Conservation (phyloP, 345 rosid genomes). For the Diplotaxis tenuifolia region DNA sequence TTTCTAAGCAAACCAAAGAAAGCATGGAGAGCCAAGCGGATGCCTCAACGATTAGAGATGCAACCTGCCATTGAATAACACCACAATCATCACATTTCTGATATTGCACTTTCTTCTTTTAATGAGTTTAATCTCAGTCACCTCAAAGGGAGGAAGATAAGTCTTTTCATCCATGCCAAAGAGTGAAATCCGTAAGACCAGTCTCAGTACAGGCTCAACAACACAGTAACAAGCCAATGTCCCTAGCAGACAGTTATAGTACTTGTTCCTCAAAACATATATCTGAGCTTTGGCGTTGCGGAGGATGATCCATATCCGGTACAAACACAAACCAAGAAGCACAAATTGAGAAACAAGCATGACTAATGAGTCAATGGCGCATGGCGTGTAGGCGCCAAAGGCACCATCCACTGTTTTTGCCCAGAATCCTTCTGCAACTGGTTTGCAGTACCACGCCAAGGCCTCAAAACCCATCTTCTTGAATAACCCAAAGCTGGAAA, state of each 20-base stretch:
- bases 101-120: neutral
- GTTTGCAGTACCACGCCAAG: slow-evolving; percentile 76
- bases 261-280: slow-evolving; percentile 60
- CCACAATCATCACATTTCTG: neutral
- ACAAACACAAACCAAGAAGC: slow-evolving; percentile 63
- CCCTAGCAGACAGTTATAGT: slow-evolving; percentile 60
- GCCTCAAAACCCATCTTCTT: slow-evolving; percentile 58
- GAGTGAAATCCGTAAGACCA: slow-evolving; percentile 62
- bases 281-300: slow-evolving; percentile 51
- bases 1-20: slow-evolving; percentile 59
- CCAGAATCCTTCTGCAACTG: slow-evolving; percentile 65
- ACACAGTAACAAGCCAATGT: slow-evolving; percentile 60
- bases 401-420: slow-evolving; percentile 53
- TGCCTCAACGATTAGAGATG: slow-evolving; percentile 61
- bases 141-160: slow-evolving; percentile 80
- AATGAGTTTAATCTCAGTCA: slow-evolving; percentile 17
- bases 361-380: slow-evolving; percentile 64
- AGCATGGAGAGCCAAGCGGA: slow-evolving; percentile 82
- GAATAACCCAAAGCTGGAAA: neutral
- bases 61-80: slow-evolving; percentile 42
- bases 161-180: slow-evolving; percentile 54
- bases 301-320: slow-evolving; percentile 68
- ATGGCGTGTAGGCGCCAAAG: slow-evolving; percentile 78
- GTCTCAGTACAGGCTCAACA: slow-evolving; percentile 68
- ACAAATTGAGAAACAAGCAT: slow-evolving; percentile 66